Evolutionary conservation across 2,329 filamentous ascomycete genomes (phyloP), one percentile per base, ranked within the genome.

Genomic region (Aspergillus ruber): DNA sequence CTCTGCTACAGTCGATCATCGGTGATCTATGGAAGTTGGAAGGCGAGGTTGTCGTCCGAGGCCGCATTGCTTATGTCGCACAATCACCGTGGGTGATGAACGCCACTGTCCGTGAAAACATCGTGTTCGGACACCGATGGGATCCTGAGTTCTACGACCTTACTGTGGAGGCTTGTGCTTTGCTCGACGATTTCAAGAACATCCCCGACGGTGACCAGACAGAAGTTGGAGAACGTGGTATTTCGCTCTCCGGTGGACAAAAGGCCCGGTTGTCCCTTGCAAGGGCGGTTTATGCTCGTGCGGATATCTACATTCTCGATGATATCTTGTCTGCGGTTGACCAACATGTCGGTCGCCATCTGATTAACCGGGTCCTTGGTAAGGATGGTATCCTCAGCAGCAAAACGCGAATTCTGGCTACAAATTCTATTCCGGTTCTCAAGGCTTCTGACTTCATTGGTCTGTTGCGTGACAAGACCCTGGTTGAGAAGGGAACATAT

Each of bases 11-110:
- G 66, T 82, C 86, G 46, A 80, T 98, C 48, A 80, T 98, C 4
- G 93, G 93, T 50, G 90, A 97, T 67, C 69, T 98, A 3, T 96
- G 86, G 84, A 97, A 96, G 67, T 77, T 85, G 43, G 83, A 87
- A 51, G 93, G 93, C 42, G 79, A 87, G 52, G 91, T 96, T 3
- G 77, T 86, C 47, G 78, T 98, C 8, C 84, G 87, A 57, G 94
- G 93, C 42, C 82, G 79, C 23, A 81, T 89, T 36, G 93, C 93
- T 1, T 98, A 97, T 65, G 93, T 95, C 49, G 88, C 90, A 13
- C 94, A 98, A 67, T 84, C 88, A 60, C 77, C 90, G 17, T 98
- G 94, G 93, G 87, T 98, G 45, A 91, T 97, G 84, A 98, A 98
- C 64, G 93, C 93, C 7, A 95, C 88, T 25, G 90, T 98, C 48